Evolutionary conservation across 352 stramenopile species (phyloP).

Genomic region (Phytophthora gonapodyides): DNA sequence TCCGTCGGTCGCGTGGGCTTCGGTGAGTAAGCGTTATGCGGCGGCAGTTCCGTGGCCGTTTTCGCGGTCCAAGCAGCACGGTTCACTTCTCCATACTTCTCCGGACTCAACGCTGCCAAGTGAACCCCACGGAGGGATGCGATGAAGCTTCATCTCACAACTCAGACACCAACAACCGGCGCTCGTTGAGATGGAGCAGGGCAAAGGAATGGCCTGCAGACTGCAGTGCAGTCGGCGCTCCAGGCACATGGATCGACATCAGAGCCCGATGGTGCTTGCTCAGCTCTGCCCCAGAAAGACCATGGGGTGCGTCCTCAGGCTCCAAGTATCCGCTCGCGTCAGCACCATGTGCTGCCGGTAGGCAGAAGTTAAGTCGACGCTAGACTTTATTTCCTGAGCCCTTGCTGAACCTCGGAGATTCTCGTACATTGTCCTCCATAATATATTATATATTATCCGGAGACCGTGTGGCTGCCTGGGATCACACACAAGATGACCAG

Average conservation of each 20-base stretch:
- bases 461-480: no score
- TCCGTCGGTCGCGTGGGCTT: no score
- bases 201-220: neutral
- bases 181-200: constrained; percentile 11
- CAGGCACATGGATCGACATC: neutral
- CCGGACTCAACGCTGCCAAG: constrained; percentile 10
- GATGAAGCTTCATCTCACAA: constrained; percentile 21
- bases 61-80: neutral
- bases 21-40: neutral
- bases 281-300: neutral
- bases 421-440: no score
- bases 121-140: constrained; percentile 17
- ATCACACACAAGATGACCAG: no score
- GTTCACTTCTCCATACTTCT: constrained; percentile 20
- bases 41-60: neutral
- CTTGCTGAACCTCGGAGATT: no score
- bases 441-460: no score
- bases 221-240: neutral
- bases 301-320: no score
- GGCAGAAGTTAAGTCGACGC: no score
- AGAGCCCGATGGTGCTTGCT: constrained; percentile 6
- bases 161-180: constrained; percentile 7
- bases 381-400: no score
- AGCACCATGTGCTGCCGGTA: no score
- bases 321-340: no score